Conservation (phyloP, 257 asterid species). For the Nemophila menziesii region DNA sequence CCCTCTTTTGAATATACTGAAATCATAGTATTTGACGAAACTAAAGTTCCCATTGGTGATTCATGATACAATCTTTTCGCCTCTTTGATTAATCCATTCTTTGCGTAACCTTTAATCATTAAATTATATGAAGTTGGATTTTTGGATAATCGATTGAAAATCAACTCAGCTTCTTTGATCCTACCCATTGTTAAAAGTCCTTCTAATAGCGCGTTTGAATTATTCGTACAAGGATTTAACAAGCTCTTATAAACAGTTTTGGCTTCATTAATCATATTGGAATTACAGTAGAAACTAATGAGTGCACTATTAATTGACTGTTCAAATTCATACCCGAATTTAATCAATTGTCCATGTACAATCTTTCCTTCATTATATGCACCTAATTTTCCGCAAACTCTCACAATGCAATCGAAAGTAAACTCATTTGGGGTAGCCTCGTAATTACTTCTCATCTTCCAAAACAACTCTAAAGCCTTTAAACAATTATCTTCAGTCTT, state of each 20-base stretch:
- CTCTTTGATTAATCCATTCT: conserved; percentile 38
- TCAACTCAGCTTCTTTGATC: conserved; percentile 43
- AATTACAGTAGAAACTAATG: conserved; percentile 37
- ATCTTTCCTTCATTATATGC: conserved; percentile 30
- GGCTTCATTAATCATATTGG: conserved; percentile 46
- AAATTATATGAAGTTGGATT: conserved; percentile 40
- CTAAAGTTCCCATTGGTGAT: conserved; percentile 33
- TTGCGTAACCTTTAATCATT: conserved; percentile 71
- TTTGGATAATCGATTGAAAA: conserved; percentile 40
- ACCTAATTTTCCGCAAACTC: conserved; percentile 50
- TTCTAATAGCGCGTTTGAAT: conserved; percentile 36
- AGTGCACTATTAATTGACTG: conserved; percentile 38
- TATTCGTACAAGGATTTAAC: conserved; percentile 21
- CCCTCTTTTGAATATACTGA: conserved; percentile 39
- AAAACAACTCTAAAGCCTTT: conserved; percentile 52
- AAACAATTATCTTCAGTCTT: conserved; percentile 39
- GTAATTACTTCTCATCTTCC: conserved; percentile 31
- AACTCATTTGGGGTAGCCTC: conserved; percentile 67
- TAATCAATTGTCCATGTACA: conserved; percentile 49
- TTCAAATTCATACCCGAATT: conserved; percentile 47
- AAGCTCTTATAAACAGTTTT: conserved; percentile 21
- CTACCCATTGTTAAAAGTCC: conserved; percentile 38
- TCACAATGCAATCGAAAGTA: conserved; percentile 52
- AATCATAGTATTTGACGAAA: conserved; percentile 63
- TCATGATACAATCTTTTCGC: conserved; percentile 36